These are phyloP conservation scores for Neodidymelliopsis sp. DNA, from an alignment of 2,329 filamentous ascomycete species.

Conservation along the genomic window DNA sequence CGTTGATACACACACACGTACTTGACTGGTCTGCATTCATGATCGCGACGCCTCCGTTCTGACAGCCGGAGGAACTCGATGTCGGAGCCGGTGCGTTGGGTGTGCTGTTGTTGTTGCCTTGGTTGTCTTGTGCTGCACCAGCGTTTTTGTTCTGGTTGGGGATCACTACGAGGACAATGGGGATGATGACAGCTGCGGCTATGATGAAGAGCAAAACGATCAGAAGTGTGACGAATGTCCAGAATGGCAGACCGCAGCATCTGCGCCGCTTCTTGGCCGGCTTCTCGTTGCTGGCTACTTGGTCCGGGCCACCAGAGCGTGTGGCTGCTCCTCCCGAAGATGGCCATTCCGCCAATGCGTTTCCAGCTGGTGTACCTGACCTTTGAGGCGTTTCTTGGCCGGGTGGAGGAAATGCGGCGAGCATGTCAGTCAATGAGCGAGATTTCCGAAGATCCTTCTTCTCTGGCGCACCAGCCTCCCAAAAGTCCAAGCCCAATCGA, in stretches of 20 bases:
- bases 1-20: constrained; percentile 87
- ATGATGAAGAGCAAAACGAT: constrained; percentile 75
- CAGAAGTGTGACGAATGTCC: constrained; percentile 73
- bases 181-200: constrained; percentile 82
- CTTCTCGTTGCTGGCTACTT: constrained; percentile 30
- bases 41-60: constrained; percentile 82
- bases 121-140: constrained; percentile 25
- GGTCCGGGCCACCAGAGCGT: constrained; percentile 10
- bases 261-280: constrained; percentile 59
- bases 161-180: constrained; percentile 69
- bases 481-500: constrained; percentile 61
- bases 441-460: constrained; percentile 52
- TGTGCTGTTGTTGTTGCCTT: constrained; percentile 26
- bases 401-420: constrained; percentile 70
- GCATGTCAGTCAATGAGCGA: constrained; percentile 66
- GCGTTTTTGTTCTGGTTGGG: constrained; percentile 56
- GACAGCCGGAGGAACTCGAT: constrained; percentile 62
- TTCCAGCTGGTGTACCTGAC: constrained; percentile 41
- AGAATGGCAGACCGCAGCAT: constrained; percentile 85
- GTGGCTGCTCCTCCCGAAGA: constrained; percentile 21
- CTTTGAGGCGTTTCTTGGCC: constrained; percentile 54
- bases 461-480: constrained; percentile 47
- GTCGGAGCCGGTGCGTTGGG: constrained; percentile 32
- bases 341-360: constrained; percentile 40
- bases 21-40: constrained; percentile 70